Base-by-base conservation (phyloP, 2,329 filamentous ascomycete species). In the Penicillium hesseltinei region DNA sequence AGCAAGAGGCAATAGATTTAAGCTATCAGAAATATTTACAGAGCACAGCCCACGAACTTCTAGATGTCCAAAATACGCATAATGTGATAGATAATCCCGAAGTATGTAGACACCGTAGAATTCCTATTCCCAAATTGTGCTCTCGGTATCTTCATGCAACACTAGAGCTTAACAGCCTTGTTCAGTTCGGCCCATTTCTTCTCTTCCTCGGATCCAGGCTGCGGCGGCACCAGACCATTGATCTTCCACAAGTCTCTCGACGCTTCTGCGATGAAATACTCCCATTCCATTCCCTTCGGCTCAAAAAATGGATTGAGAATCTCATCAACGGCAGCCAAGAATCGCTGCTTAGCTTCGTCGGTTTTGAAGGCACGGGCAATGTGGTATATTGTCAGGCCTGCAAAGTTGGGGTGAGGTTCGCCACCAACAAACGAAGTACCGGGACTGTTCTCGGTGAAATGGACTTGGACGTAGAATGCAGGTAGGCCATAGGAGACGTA, bases 221-320 rank as follows among this genome's bases (percentile, higher is more conserved):
- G n/a, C 4, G 38, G 49, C 1, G 54, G 27, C 29, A 59, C 48
- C 42, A 62, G 47, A 3, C 56, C 55, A 39, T 59, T 64, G 4
- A 59, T 45, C 15, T 42, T 57, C 62, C 53, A 64, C 25, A 54
- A 46, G 36, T 64, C 44, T 11, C 46, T 44, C 13, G 50, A 46
- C 17, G 53, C 33, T 61, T 51, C 53, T 4, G 57, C 40, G 6
- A 61, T 51, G 43, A 55, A 55, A 35, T 54, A 59, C 21, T 60
- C 54, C 55, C 57, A 62, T 9, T 62, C 52, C 15, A 62, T 54
- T 8, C n/a, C 46, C 19, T 58, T 56, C 1, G 46, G 23, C 6
- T 36, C 43, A 7, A 58, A 42, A 5, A 61, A 27, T 4, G 57
- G 61, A 8, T 39, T 29, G 29, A 55, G 29, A 10, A 44, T 42